Base-by-base conservation (phyloP, 352 stramenopile genomes). In the Phytopythium boreale region DNA sequence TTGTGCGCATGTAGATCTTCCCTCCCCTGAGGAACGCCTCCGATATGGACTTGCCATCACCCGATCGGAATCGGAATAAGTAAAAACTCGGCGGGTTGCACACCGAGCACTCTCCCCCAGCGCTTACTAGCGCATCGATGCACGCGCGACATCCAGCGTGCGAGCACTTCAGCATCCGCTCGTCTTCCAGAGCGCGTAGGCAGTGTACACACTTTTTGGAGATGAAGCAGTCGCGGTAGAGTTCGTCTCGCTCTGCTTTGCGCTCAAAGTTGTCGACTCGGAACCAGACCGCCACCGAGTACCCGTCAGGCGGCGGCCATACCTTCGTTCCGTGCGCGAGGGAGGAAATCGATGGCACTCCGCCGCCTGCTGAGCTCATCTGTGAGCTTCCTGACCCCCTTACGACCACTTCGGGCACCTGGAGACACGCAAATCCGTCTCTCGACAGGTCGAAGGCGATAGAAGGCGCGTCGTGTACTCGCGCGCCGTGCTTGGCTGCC, bases 11-110 rank as follows among this genome's bases (percentile, higher is more conserved):
- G 59, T 61, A 82, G n/a, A 92, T 29, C 55, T 82, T 87, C 6
- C 73, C 56, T 29, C 81, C 84, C 64, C 85, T 85, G 12, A 92
- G 44, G 58, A 88, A 90, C 22, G 79, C 60, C 66, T 92, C 84
- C 49, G 73, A 83, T 20, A 92, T 76, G 4, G 80, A 90, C 51
- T 90, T 90, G 19, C 74, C 71, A 55, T 92, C 84, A 19, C 79
- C 67, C 10, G 84, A 92, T 1, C 84, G 81, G 70, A 90, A 84
- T 24, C 84, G 74, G 43, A 84, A 90, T 15, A 92, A 56, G 59
- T 87, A 90, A 58, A 92, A 88, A 56, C 79, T 88, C 4, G 84
- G 84, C 11, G 81, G 75, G 46, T 92, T 92, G 63, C 84, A 92
- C 47, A 90, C 75, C 10, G 84, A 74, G 44, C 84, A 92, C 51